Base-by-base conservation (phyloP, 192 early-diverging fungal species). In the Bifiguratus adelaidae region DNA sequence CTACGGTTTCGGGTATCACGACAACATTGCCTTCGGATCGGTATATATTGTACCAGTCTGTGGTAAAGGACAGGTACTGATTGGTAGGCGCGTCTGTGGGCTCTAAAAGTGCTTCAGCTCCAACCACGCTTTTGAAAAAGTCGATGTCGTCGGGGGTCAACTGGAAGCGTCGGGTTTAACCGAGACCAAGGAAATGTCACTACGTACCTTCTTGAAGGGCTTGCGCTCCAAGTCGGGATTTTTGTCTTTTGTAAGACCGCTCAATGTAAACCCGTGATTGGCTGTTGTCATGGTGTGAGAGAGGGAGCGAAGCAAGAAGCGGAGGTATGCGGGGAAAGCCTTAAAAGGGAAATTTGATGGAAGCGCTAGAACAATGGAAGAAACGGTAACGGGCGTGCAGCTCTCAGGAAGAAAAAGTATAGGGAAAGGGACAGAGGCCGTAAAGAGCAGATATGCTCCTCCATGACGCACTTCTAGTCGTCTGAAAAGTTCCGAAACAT, bases 1-100 rank as follows among this genome's bases (percentile, higher is more conserved):
- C 52, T 0, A 83, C 81, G 0, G 80, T 82, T 37, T 78, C 82
- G 38, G 94, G 94, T 38, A 76, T 74, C 13, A 92, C 66, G 1
- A 95, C 85, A 11, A 92, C 47, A 19, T 64, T 60, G 15, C 83
- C 82, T 36, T 66, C 58, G 3, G 91, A 90, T 8, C 79, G 64
- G 65, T 89, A 97, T 69, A 90, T 88, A 54, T 71, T 70, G 67
- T 92, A 76, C 91, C 91, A 96, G 68, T 96, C 92, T 48, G 56
- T 61, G 49, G 83, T 84, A 55, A 73, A 88, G 3, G 53, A 56
- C 22, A 73, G 56, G 1, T 83, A 64, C 25, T 82, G 76, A 22
- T 66, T 61, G 3, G 51, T 47, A 4, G 67, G 44, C 8, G 45
- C 20, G 30, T 13, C 12, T 7, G 33, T 22, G 21, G 33, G 9